Conservation (phyloP, 2,329 filamentous ascomycete species). For the Fusarium illudens region DNA sequence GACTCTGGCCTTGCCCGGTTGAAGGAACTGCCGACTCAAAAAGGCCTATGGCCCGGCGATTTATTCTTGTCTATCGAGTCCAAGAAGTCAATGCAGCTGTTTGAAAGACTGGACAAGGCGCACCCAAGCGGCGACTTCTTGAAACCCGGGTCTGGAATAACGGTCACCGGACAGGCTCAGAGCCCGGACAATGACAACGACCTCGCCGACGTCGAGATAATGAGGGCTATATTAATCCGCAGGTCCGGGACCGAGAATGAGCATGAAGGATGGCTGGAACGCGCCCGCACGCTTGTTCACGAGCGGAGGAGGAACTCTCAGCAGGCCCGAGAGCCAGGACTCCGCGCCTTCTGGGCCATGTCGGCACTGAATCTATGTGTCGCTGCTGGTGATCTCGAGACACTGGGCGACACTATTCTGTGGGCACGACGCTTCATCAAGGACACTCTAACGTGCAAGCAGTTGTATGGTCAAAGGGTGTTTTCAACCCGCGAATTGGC, state of each 20-base stretch:
- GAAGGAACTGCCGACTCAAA: background rate
- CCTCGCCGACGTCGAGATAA: conserved; percentile 23
- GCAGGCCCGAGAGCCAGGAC: conserved; percentile 30
- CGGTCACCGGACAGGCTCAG: conserved; percentile 16
- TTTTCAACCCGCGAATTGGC: conserved; percentile 31
- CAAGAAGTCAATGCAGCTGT: conserved; percentile 17
- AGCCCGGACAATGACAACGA: background rate
- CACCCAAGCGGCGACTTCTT: conserved; percentile 31
- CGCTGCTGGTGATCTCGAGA: conserved; percentile 36
- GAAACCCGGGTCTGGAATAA: background rate
- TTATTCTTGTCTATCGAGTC: conserved; percentile 27
- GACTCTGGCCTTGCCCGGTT: conserved; percentile 6
- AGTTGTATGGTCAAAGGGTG: conserved; percentile 20
- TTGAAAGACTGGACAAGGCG: conserved; percentile 24
- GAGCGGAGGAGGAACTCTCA: conserved; percentile 38
- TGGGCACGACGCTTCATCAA: conserved; percentile 46
- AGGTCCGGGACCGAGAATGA: conserved; percentile 7
- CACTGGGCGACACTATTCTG: conserved; percentile 32
- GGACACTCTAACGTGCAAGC: conserved; percentile 25
- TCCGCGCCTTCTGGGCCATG: conserved; percentile 40
- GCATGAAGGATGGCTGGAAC: conserved; percentile 22
- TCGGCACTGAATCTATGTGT: conserved; percentile 42
- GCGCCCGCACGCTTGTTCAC: conserved; percentile 16
- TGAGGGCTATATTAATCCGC: conserved; percentile 21
- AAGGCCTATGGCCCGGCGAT: conserved; percentile 17